Evolutionary conservation across 495 filamentous ascomycete genomes (phyloP), one percentile per base, ranked within the genome.

Genomic region (Aspergillus indologenus): DNA sequence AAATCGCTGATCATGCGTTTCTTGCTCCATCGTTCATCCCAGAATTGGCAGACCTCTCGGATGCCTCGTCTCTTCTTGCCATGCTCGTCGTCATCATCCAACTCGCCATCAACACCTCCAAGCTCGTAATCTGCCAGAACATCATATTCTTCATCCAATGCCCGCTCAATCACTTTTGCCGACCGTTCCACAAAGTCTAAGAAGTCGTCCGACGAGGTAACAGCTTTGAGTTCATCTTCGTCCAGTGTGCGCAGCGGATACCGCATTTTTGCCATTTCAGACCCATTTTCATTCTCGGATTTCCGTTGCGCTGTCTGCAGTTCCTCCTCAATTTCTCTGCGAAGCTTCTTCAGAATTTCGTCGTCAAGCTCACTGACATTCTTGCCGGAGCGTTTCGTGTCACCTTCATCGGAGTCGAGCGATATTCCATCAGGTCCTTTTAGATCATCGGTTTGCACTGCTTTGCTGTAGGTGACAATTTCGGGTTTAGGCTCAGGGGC

Each of bases 161-260:
- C 92, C 63, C 92, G 87, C 76, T 99, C 95, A 64, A 98, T 92
- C 48, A 99, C 91, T 78, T 97, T 99, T 46, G 89, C 92, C 26
- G 93, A 97, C 61, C 89, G 83, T 64, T 98, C 95, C 19, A 99
- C 86, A 67, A 99, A 99, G 64, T 95, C 90, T 60, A 95, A 79
- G 68, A 98, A 99, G 45, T 96, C 95, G 18, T 91, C 85, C 0
- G 92, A 96, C 42, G 89, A 87, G n/a, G 88, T 90, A 42, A 97
- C 91, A 15, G 93, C 95, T 61, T 87, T 87, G 34, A 95, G 77
- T 71, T 99, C 95, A 60, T 99, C 95, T 29, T 83, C 82, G 1
- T 86, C 90, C 31, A 99, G 81, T 51, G 82, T 81, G 61, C 92
- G 85, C n/a, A 87, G 84, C 21, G 94, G 92, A 63, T 92, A 96